These are phyloP conservation scores for Cercospora sp. DNA, from an alignment of 2,329 filamentous ascomycete species.

Conservation along the genomic window DNA sequence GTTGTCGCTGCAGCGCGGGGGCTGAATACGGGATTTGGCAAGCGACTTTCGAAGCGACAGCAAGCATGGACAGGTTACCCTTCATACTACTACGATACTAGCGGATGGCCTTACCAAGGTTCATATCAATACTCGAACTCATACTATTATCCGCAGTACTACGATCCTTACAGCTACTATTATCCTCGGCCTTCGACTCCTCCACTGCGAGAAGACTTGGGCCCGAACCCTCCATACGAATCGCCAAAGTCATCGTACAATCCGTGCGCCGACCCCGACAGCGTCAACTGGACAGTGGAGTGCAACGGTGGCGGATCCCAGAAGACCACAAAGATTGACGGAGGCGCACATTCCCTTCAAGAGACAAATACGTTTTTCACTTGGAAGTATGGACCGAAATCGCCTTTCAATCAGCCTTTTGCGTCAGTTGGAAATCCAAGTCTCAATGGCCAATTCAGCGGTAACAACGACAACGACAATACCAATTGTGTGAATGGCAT, in stretches of 20 bases:
- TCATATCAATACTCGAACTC: not conserved
- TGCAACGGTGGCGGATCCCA: slow-evolving; percentile 5
- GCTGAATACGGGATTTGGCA: not conserved
- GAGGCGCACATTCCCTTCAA: not conserved
- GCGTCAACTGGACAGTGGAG: not conserved
- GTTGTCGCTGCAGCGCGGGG: not conserved
- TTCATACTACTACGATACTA: not conserved
- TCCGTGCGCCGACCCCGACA: slow-evolving; percentile 4
- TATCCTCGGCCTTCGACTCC: not conserved
- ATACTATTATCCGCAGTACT: not conserved
- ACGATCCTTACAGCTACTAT: not conserved
- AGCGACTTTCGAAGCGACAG: not conserved
- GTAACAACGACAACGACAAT: not conserved
- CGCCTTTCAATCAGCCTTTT: not conserved
- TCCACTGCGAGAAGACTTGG: not conserved
- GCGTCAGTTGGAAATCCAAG: not conserved
- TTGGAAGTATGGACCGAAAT: not conserved
- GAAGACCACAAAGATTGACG: not conserved
- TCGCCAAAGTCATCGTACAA: not conserved
- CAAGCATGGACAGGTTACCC: not conserved
- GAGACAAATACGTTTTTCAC: not conserved
- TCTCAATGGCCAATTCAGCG: not conserved
- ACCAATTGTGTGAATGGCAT: not conserved
- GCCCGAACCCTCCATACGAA: not conserved
- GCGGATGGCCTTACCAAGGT: not conserved